Base-by-base conservation (phyloP, 2,329 filamentous ascomycete species). In the Fusarium duplospermum region DNA sequence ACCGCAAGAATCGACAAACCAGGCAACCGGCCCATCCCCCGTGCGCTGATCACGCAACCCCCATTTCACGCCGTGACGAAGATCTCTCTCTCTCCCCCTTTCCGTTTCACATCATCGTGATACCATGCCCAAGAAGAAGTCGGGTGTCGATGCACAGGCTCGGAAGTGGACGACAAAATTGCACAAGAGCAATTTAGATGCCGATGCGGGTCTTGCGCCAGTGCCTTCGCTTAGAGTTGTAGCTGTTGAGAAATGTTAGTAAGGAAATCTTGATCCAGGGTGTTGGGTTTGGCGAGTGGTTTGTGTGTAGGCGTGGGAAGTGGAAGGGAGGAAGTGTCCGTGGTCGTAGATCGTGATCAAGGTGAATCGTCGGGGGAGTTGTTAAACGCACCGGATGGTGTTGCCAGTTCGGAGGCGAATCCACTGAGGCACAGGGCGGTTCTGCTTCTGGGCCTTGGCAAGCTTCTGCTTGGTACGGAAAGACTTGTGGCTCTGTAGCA, bases 401-500 rank as follows among this genome's bases (percentile, higher is more conserved):
- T 99, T 99, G 88, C 92, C 93, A 83, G 96, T 98, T 87, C 96
- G 93, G 84, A 99, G 92, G 86, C 96, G 93, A 87, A 99, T 98
- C 96, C 96, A 99, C 91, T 99, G 96, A 80, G 96, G 96, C 86
- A 99, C 98, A 82, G 96, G 96, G 87, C 96, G 93, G 93, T 99
- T 99, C 91, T 98, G 96, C 93, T 98, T 98, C 92, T 98, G 96
- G 86, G 96, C 96, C 92, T 96, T 98, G 86, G 96, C 96, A 90
- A 99, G 95, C 96, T 99, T 99, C 89, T 97, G 93, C 95, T 99
- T 99, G 89, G 95, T 98, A 87, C 95, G 94, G 95, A 99, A 99
- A 86, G 95, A 94, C 93, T 99, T 99, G 91, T 99, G 95, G 93
- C 93, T 96, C 96, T 98, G 86, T 64, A n/a, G 31, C 33, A 47